Conservation (phyloP, 2,329 filamentous ascomycete species). For the Penicillium sp. region DNA sequence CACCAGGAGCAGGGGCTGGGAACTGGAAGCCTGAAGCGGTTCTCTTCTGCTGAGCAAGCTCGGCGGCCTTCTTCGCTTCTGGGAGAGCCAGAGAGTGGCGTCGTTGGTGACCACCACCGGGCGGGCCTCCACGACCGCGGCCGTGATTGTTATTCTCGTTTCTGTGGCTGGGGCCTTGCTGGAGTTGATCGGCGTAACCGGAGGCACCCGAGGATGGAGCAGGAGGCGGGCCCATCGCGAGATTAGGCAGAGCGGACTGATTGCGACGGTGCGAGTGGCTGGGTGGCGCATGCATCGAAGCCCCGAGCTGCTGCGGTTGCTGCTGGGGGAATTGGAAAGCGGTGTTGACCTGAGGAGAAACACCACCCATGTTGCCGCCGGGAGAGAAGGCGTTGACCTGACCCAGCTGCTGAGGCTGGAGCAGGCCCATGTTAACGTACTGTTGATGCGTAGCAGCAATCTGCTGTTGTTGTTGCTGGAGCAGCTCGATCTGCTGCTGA, state of each 20-base stretch:
- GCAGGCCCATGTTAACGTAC: slow-evolving; percentile 95
- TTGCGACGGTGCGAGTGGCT: slow-evolving; percentile 94
- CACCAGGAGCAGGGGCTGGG: slow-evolving; percentile 65
- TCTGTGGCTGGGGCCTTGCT: slow-evolving; percentile 61
- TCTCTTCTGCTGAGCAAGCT: slow-evolving; percentile 92
- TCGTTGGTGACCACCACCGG: slow-evolving; percentile 75
- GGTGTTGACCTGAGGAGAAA: slow-evolving; percentile 63
- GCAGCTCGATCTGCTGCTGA: slow-evolving; percentile 94
- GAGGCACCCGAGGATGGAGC: slow-evolving; percentile 86
- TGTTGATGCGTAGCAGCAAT: slow-evolving; percentile 95
- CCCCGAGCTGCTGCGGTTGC: slow-evolving; percentile 64
- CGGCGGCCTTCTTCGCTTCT: slow-evolving; percentile 95
- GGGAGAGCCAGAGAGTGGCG: slow-evolving; percentile 91
- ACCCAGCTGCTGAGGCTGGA: slow-evolving; percentile 77
- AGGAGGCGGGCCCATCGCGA: slow-evolving; percentile 84
- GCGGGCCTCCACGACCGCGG: slow-evolving; percentile 68
- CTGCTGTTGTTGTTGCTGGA: slow-evolving; percentile 97
- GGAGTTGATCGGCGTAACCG: slow-evolving; percentile 77
- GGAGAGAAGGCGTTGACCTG: slow-evolving; percentile 68
- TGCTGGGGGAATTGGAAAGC: slow-evolving; percentile 87
- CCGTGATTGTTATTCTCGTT: slow-evolving; percentile 66
- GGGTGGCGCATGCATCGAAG: slow-evolving; percentile 68
- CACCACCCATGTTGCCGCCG: slow-evolving; percentile 63
- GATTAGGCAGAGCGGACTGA: slow-evolving; percentile 90
- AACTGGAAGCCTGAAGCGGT: slow-evolving; percentile 95